Base-by-base conservation (phyloP, 768 basidiomycete species). In the Naganishia vishniacii region DNA sequence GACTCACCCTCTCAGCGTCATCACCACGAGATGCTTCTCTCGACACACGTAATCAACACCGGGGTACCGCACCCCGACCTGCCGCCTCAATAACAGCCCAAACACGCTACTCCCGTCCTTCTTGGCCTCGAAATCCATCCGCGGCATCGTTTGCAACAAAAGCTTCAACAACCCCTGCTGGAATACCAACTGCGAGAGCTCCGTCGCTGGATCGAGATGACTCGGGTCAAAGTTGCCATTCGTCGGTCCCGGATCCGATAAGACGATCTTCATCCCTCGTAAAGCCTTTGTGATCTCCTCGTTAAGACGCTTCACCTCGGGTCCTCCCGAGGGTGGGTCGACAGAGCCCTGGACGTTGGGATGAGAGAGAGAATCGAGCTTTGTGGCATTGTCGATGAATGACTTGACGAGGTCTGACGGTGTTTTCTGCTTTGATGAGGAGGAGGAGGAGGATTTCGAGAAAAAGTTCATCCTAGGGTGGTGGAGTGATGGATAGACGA, bases 171-270 rank as follows among this genome's bases (percentile, higher is more conserved):
- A 81, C 75, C 95, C 91, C 48, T 88, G 89, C 65, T 85, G 85
- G 80, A 97, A 98, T 9, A 91, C 90, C 75, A 98, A 94, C 73
- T 97, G 92, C 0, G 94, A 89, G 12, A 98, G 85, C 75, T 97
- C 58, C 31, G 59, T 42, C 26, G 51, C 34, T 25, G 53, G 37
- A 51, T 63, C 48, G 44, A 63, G 34, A 41, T 40, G 42, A 40
- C n/a, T n/a, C n/a, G 23, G 53, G 32, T 60, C 53, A 25, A 26
- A 58, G 37, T 45, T 48, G 13, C 53, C 31, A 46, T 20, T 59
- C 9, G 44, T 23, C 4, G 16, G 31, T 23, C 47, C 42, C 49
- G 59, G 28, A 53, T 46, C 60, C 45, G 32, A 31, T 23, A 37
- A n/a, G 3, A 46, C 47, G 31, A 44, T 23, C 58, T 49, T 40